Percentiles rank a stretch among this genome's conserved stretches.
Evolutionary conservation across 2,329 filamentous ascomycete species (phyloP).

Genomic region (Lecanoromycetidae sp.): DNA sequence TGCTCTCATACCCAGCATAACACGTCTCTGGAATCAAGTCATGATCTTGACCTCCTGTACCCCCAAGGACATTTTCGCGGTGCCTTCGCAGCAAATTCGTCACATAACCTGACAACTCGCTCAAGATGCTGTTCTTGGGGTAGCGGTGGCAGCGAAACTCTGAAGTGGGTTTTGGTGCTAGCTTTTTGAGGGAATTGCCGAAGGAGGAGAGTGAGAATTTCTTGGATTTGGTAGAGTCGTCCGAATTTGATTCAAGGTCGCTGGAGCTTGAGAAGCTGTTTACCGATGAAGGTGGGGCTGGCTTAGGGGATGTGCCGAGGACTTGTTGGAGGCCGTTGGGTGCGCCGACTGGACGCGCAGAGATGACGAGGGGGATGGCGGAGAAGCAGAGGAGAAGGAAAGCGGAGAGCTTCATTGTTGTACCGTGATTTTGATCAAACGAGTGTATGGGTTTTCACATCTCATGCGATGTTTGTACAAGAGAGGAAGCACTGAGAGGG

Average conservation of each 20-base stretch:
- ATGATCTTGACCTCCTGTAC: neutral
- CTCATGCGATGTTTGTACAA: neutral
- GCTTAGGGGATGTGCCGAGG: neutral
- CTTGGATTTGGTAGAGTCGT: neutral
- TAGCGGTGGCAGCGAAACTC: conserved; percentile 5
- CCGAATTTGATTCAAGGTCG: neutral
- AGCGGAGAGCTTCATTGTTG: conserved; percentile 7
- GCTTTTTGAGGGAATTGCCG: neutral
- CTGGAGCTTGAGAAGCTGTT: conserved; percentile 9
- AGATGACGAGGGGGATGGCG: conserved; percentile 65
- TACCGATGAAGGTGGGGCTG: neutral
- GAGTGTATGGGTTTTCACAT: neutral
- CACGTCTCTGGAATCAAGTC: conserved; percentile 3
- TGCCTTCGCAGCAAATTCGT: conserved; percentile 3
- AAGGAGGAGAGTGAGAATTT: conserved; percentile 4
- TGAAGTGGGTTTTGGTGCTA: neutral
- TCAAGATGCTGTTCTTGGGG: neutral
- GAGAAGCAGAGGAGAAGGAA: conserved; percentile 23
- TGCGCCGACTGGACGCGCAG: conserved; percentile 42
- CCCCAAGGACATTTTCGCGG: neutral
- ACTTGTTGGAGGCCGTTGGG: conserved; percentile 2
- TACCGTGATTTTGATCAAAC: too few relatives aligned
- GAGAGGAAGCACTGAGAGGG: neutral
- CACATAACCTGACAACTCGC: conserved; percentile 1
- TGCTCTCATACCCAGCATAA: conserved; percentile 2